Evolutionary conservation across 257 asterid species (phyloP), one percentile per base, ranked within the genome.

Genomic region (Solanum chmielewskii): DNA sequence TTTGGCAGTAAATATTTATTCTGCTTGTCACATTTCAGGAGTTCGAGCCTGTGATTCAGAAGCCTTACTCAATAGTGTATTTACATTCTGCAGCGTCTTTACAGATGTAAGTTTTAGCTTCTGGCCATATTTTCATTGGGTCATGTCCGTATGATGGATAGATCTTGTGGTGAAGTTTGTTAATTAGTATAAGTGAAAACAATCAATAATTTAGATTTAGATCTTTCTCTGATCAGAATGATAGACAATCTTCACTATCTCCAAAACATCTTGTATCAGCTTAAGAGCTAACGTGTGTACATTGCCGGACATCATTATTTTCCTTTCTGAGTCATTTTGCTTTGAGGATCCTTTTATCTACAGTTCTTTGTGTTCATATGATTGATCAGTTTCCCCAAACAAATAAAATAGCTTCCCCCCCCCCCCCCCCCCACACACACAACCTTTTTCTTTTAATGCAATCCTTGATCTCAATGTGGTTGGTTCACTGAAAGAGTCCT

Each of bases 1-100:
- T 80, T 80, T 80, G 69, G 69, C 27, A 29, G 42, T 18, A 80
- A 80, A 5, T 49, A 20, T 29, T 29, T 80, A 49, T 29, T 49
- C 85, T 80, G 73, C 69, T 11, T 18, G 6, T 88, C 45, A 52
- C 80, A 78, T 87, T 90, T 89, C 96, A 97, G 99, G 99, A 97
- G 93, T 97, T 97, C 52, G 99, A 97, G 90, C 98, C 99, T 85
- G 88, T 97, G 93, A 94, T 97, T 84, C 98, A 97, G 93, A 97
- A 97, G 95, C 99, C 99, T 77, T 97, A 95, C 88, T 59, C 97
- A 3, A 92, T 96, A 87, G 99, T 95, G 83, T 97, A 97, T 91
- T 90, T 97, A 91, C 99, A 97, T 88, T 97, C 99, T 7, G 98
- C 98, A 0, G 99, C 99, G 39, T 93, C 99, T 85, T 91, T 97